These are phyloP conservation scores for Daldinia concentrica DNA, from an alignment of 495 filamentous ascomycete genomes.

Conservation along the genomic window DNA sequence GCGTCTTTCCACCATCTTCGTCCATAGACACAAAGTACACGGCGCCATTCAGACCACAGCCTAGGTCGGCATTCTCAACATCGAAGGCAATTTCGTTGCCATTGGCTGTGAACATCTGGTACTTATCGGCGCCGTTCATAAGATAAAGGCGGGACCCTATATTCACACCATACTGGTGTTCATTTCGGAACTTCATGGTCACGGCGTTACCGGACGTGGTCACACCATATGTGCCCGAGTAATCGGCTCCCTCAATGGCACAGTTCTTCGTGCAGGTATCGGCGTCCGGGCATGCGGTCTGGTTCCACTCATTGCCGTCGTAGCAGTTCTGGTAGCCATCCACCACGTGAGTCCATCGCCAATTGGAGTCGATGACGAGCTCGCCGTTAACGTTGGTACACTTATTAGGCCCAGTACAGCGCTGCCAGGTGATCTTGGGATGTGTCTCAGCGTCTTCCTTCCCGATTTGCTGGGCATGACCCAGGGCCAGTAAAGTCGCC, in stretches of 20 bases:
- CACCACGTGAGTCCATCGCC: constrained; percentile 59
- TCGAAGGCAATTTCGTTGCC: constrained; percentile 69
- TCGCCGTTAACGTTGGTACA: constrained; percentile 55
- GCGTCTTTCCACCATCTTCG: constrained; percentile 60
- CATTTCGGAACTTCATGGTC: constrained; percentile 63
- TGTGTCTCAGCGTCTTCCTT: constrained; percentile 63
- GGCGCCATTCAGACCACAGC: constrained; percentile 65
- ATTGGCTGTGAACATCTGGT: constrained; percentile 63
- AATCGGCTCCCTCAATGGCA: constrained; percentile 58
- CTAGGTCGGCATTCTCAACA: constrained; percentile 62
- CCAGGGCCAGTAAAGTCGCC: constrained; percentile 27
- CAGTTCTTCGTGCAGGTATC: constrained; percentile 61
- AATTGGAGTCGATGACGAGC: constrained; percentile 61
- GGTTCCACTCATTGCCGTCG: constrained; percentile 67
- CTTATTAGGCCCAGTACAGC: constrained; percentile 59
- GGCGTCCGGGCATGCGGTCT: constrained; percentile 58
- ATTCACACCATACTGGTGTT: constrained; percentile 53
- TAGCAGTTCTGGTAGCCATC: constrained; percentile 57
- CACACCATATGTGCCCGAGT: constrained; percentile 59
- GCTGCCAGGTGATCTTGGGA: constrained; percentile 64
- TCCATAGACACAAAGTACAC: constrained; percentile 68
- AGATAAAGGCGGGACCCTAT: constrained; percentile 63
- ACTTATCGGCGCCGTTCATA: constrained; percentile 60
- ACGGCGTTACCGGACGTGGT: constrained; percentile 54
- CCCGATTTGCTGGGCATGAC: constrained; percentile 50